A percentile compares a stretch with the other conserved stretches of the same genome.
Evolutionary conservation across 169 alveolate genomes (phyloP).

Genomic region (Perkinsus chesapeaki): DNA sequence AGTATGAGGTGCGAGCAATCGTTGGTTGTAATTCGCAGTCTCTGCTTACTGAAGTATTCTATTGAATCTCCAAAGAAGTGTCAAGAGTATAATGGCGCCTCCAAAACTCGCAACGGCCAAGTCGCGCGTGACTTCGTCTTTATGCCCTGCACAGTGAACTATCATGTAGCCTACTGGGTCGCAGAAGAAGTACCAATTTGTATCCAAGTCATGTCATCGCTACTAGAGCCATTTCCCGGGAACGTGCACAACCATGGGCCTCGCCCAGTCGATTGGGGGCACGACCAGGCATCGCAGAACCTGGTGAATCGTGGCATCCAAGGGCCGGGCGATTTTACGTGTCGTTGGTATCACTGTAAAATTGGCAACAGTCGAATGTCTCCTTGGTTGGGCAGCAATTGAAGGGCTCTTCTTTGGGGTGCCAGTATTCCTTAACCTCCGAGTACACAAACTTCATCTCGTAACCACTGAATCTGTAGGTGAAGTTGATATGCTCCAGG

Average conservation of each 20-base stretch:
- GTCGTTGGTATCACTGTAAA: background rate
- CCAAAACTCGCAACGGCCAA: background rate
- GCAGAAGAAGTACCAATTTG: background rate
- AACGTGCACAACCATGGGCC: background rate
- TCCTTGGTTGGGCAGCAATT: background rate
- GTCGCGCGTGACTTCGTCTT: background rate
- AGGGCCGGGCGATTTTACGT: background rate
- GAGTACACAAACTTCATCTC: background rate
- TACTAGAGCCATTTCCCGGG: background rate
- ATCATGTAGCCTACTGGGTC: background rate
- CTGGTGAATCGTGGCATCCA: background rate
- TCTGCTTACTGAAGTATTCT: background rate
- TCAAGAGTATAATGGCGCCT: background rate
- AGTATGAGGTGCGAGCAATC: background rate
- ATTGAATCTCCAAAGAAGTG: background rate
- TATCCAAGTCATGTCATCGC: background rate
- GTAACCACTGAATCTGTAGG: background rate
- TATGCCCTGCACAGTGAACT: background rate
- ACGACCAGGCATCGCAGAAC: background rate
- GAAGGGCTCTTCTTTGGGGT: background rate
- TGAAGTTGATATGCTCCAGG: background rate
- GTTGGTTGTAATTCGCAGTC: too few relatives aligned
- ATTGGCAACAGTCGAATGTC: background rate
- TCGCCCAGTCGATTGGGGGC: background rate
- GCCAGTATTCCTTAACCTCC: background rate